Base-by-base conservation (phyloP, 805 yeast species). In the Dipodascopsis uninucleata region DNA sequence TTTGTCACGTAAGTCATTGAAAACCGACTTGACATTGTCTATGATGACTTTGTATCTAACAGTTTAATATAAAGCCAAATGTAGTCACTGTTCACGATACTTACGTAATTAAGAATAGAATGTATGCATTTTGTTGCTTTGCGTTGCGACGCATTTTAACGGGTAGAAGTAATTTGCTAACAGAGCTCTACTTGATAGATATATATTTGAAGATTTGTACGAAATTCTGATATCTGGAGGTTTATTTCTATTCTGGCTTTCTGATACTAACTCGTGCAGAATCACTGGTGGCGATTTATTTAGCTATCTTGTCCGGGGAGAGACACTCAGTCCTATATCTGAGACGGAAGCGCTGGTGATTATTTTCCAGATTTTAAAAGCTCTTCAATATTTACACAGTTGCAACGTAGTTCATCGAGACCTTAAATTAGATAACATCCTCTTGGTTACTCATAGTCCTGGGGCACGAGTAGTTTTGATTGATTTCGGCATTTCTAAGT, bases 341-440 rank as follows among this genome's bases (percentile, higher is more conserved):
- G 86, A 81, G 55, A 69, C 73, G 29, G 83, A 81, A 54, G 61
- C 76, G 1, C 55, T 80, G 8, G 55, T 79, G 1, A 71, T 80
- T 3, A 65, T 74, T 0, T 80, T 62, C 51, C 89, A 82, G 58
- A 65, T 82, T 2, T 60, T 79, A 23, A 64, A 66, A 38, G 87
- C 85, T 0, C 60, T 82, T 9, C 57, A 64, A 23, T 80, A 78
- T 60, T 63, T 82, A 36, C 85, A 80, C 52, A 55, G 60, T 3
- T 63, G 68, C 9, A 74, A 76, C 5, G 67, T 81, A n/a, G 79
- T 76, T 3, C 87, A 81, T 54, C 64, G 87, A 28, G 88, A 82
- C 63, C 61, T 81, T 32, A 81, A 81, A 54, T 60, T 81, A 28
- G 89, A 82, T 50, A 83, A 83, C 52, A 71, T 83, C 20, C 62